These are phyloP conservation scores for Grigorovia humatica DNA, from an alignment of 805 yeast species.

Conservation along the genomic window DNA sequence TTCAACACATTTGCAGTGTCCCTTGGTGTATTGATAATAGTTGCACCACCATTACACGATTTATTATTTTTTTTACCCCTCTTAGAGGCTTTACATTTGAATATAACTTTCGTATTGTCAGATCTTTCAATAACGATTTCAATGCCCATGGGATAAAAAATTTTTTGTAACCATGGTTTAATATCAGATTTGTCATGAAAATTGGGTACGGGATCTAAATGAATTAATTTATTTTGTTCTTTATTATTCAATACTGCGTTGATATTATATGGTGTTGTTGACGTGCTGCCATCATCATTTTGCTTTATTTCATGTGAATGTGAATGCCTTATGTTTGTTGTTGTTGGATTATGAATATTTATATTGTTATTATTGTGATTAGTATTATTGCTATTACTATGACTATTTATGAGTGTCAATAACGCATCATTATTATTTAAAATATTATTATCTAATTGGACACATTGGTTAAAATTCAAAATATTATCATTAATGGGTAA, in stretches of 20 bases:
- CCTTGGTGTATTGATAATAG: too few species aligned
- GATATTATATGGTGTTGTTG: constrained; percentile 8
- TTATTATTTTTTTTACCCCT: constrained; percentile 15
- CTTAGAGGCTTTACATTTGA: constrained; percentile 43
- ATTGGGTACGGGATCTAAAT: constrained; percentile 30
- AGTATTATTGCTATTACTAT: background rate
- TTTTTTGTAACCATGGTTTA: constrained; percentile 52
- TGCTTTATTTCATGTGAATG: constrained; percentile 4
- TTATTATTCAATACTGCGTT: constrained; percentile 4
- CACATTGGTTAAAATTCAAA: background rate
- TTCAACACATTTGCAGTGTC: too few species aligned
- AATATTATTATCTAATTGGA: background rate
- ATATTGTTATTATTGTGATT: background rate
- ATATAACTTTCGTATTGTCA: constrained; percentile 49
- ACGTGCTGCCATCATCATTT: constrained; percentile 1
- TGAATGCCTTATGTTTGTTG: constrained; percentile 1
- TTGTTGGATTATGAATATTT: background rate
- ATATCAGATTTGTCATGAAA: constrained; percentile 39
- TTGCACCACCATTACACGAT: too few species aligned
- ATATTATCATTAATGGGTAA: background rate
- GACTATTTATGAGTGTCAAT: background rate
- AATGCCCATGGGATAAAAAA: constrained; percentile 39
- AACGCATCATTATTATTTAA: background rate
- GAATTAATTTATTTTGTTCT: constrained; percentile 24
- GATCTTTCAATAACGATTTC: constrained; percentile 53